Base-by-base conservation (phyloP, 2,329 filamentous ascomycete genomes). In the Calonectria multiphialidica region DNA sequence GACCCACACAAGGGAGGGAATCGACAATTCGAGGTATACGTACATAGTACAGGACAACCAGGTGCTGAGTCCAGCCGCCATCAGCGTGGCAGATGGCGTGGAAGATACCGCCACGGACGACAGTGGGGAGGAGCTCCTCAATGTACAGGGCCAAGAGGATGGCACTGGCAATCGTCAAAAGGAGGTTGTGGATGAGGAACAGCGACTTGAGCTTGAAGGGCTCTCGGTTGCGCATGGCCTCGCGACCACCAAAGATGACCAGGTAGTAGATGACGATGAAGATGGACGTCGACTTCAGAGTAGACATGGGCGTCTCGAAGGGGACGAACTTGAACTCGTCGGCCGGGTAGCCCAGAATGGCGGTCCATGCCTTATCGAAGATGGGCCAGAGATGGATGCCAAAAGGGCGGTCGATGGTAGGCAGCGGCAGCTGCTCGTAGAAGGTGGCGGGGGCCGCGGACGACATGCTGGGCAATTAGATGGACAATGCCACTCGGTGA, bases 31-130 rank as follows among this genome's bases (percentile, higher is more conserved):
- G 33, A 45, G 25, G 59, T 66, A 66, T 44, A 80, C 95, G 82
- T 88, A 98, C 96, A 85, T 98, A 99, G 91, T 99, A 99, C 77
- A 99, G 89, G 77, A 97, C 93, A 76, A 98, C 95, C 80, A 99
- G 87, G 79, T 93, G 94, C 84, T 97, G 93, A 23, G 97, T 98
- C 96, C 96, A 98, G 78, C 96, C 96, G 79, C 97, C 97, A 3
- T 93, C 86, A 47, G 79, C 73, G 78, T 94, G 85, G 87, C 96
- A 99, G 82, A 99, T 98, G 78, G 95, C 89, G 82, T 94, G 93
- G 89, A 98, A 98, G 79, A 98, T 87, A 71, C 96, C 97, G 78
- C 94, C 88, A 78, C 94, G 92, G 78, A 90, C 92, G 68, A 99
- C 84, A 21, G 93, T 97, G 55, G 96, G 94, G 70, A 98, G 87